phyloP scores from a whole-genome alignment of 2,329 filamentous ascomycete genomes.

The Ophiostoma quercus region DNA sequence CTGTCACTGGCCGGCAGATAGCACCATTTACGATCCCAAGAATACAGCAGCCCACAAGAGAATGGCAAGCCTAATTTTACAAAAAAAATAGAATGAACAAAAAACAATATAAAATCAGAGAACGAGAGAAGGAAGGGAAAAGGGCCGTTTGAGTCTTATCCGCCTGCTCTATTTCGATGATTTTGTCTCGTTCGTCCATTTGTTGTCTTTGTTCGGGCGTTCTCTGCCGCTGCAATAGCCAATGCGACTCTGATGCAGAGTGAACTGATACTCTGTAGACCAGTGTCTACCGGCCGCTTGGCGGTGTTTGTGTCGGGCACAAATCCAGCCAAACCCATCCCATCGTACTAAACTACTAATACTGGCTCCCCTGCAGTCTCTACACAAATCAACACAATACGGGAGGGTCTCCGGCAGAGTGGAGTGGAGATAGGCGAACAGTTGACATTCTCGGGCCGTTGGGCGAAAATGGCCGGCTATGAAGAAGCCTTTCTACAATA shows the following conservation, averaged over 20 bases:
- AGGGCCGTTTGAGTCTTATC: neutral
- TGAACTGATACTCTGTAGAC: neutral
- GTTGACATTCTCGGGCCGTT: slow-evolving; percentile 19
- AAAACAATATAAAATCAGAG: neutral
- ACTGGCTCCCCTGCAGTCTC: neutral
- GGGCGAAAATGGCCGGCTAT: slow-evolving; percentile 17
- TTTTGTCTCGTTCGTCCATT: neutral
- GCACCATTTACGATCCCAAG: neutral
- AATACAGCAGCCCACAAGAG: neutral
- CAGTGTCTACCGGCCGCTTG: neutral
- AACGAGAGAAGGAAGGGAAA: neutral
- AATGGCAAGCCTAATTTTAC: neutral
- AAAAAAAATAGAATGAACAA: neutral
- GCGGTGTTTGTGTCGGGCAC: neutral
- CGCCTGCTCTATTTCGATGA: neutral
- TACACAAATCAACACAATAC: neutral
- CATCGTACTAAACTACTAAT: neutral
- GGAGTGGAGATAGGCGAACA: slow-evolving; percentile 16
- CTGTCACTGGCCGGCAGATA: neutral
- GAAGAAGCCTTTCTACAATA: neutral
- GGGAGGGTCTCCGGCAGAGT: slow-evolving; percentile 7
- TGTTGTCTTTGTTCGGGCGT: neutral
- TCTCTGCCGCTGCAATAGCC: neutral
- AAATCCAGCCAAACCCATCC: neutral
- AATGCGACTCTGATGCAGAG: neutral